phyloP scores from a whole-genome alignment of 2,329 filamentous ascomycete genomes.

The Beauveria sp. region DNA sequence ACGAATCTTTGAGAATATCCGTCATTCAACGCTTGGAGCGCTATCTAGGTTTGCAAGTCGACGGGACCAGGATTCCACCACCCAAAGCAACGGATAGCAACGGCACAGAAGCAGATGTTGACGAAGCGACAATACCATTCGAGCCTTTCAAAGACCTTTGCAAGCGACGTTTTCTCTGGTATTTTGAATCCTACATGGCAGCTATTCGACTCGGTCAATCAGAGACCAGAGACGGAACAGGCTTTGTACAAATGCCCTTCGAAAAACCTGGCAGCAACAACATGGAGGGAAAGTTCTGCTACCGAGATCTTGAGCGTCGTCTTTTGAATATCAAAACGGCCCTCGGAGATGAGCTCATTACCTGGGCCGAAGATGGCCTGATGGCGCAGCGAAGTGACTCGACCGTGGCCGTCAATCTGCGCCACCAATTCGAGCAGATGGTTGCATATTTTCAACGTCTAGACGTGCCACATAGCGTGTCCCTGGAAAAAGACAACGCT shows the following conservation, averaged over 20 bases:
- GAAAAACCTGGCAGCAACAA: slow-evolving; percentile 60
- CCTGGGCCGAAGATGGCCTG: slow-evolving; percentile 65
- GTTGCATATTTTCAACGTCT: slow-evolving; percentile 64
- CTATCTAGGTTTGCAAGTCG: slow-evolving; percentile 57
- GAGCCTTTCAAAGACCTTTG: slow-evolving; percentile 85
- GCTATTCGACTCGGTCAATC: slow-evolving; percentile 58
- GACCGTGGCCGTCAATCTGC: slow-evolving; percentile 72
- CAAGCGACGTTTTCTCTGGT: slow-evolving; percentile 92
- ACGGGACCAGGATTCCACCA: slow-evolving; percentile 32
- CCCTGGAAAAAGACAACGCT: slow-evolving; percentile 72
- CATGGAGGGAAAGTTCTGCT: slow-evolving; percentile 85
- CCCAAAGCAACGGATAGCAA: slow-evolving; percentile 24
- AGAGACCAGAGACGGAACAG: slow-evolving; percentile 54
- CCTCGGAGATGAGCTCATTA: slow-evolving; percentile 62
- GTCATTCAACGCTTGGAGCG: slow-evolving; percentile 80
- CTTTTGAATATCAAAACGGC: slow-evolving; percentile 60
- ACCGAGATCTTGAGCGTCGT: slow-evolving; percentile 62
- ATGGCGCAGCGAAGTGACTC: slow-evolving; percentile 55
- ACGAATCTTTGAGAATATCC: slow-evolving; percentile 80
- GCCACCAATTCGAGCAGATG: slow-evolving; percentile 78
- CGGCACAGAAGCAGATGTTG: slow-evolving; percentile 40
- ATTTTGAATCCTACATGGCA: slow-evolving; percentile 78
- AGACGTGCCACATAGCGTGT: slow-evolving; percentile 66
- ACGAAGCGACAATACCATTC: slow-evolving; percentile 49
- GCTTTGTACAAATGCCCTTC: slow-evolving; percentile 81